phyloP scores from a whole-genome alignment of 208 protist genomes.

The Crithidia acanthocephali region DNA sequence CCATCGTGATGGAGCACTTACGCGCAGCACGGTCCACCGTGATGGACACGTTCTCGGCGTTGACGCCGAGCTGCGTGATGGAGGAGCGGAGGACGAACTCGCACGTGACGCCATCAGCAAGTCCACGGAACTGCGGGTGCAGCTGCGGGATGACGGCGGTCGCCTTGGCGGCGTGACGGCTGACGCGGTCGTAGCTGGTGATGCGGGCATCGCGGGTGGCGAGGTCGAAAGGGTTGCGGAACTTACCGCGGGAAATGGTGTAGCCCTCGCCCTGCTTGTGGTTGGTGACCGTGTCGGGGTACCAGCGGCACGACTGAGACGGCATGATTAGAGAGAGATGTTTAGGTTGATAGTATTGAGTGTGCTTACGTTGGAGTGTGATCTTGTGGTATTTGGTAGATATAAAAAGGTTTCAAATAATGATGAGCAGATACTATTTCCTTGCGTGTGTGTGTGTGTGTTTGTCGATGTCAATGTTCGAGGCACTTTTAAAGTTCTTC shows the following conservation, averaged over 20 bases:
- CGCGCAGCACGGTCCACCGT: slow-evolving; percentile 45
- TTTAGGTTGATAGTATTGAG: slow-evolving; percentile 14
- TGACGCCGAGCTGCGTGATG: slow-evolving; percentile 91
- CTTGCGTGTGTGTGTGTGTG: too few species aligned
- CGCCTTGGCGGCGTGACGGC: slow-evolving; percentile 40
- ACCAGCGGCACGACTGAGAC: slow-evolving; percentile 70
- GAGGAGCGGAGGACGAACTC: slow-evolving; percentile 90
- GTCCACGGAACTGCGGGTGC: slow-evolving; percentile 84
- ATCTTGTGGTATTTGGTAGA: not conserved
- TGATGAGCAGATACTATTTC: too few species aligned
- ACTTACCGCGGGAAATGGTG: slow-evolving; percentile 63
- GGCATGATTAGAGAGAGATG: slow-evolving; percentile 38
- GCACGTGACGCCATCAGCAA: slow-evolving; percentile 52
- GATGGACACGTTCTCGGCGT: slow-evolving; percentile 70
- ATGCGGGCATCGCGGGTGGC: slow-evolving; percentile 75
- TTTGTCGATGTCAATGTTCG: too few species aligned
- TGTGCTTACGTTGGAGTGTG: slow-evolving; percentile 5
- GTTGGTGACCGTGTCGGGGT: slow-evolving; percentile 81
- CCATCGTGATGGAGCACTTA: slow-evolving; percentile 50
- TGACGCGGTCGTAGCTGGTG: slow-evolving; percentile 37
- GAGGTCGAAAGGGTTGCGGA: slow-evolving; percentile 79
- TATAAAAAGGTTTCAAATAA: too few species aligned
- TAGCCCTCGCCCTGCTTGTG: slow-evolving; percentile 67
- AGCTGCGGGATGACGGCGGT: slow-evolving; percentile 48
- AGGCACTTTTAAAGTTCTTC: too few species aligned